These are phyloP conservation scores for Candida silvicultrix DNA, from an alignment of 805 yeast genomes.

Conservation along the genomic window DNA sequence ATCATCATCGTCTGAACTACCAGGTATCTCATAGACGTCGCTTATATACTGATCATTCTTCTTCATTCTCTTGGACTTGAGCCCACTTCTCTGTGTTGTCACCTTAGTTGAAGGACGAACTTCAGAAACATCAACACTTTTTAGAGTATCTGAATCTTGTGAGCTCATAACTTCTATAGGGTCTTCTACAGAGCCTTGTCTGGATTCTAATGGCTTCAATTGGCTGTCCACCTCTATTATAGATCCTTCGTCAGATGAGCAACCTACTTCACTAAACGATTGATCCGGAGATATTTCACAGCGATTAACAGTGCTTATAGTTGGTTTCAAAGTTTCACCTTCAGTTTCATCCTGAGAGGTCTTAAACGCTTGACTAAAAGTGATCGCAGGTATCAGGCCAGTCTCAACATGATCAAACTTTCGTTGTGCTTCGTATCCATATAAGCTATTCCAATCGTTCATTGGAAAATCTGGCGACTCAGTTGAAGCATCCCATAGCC, in stretches of 20 bases:
- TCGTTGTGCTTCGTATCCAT: neutral
- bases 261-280: neutral
- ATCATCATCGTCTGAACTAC: neutral
- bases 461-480: neutral
- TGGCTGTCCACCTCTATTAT: neutral
- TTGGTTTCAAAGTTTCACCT: neutral
- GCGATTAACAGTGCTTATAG: too few relatives aligned
- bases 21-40: neutral
- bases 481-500: neutral
- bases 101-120: neutral
- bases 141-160: neutral
- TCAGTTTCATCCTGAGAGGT: neutral
- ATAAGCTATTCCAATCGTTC: neutral
- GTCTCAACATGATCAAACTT: neutral
- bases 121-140: neutral
- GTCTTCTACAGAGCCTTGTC: too few relatives aligned
- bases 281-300: too few relatives aligned
- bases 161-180: neutral
- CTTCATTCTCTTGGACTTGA: too few relatives aligned
- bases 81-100: too few relatives aligned
- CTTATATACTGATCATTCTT: too few relatives aligned
- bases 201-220: neutral
- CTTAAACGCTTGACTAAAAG: neutral
- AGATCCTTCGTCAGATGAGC: constrained; percentile 1
- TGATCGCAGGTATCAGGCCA: neutral